These are phyloP conservation scores for Coemansia linderi DNA, from an alignment of 371 early-diverging fungal species.

Conservation along the genomic window DNA sequence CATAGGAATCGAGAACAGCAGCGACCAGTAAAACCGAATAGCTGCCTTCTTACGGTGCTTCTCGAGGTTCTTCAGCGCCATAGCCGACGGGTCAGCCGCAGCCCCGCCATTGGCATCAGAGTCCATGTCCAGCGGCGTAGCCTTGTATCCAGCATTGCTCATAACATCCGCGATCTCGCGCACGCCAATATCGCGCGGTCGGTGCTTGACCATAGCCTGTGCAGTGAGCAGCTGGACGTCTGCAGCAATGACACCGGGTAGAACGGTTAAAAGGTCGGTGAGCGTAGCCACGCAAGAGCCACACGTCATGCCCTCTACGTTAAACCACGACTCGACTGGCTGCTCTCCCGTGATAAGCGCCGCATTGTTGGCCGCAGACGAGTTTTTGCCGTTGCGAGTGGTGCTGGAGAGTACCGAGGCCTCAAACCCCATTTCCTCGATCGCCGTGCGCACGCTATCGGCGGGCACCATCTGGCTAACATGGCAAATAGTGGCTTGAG, in stretches of 20 bases:
- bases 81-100: slow-evolving; percentile 77
- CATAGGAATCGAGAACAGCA: slow-evolving; percentile 77
- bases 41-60: slow-evolving; percentile 64
- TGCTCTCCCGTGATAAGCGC: slow-evolving; percentile 46
- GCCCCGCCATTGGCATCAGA: slow-evolving; percentile 42
- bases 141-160: slow-evolving; percentile 79
- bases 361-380: background rate
- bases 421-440: slow-evolving; percentile 85
- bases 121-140: slow-evolving; percentile 64
- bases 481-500: slow-evolving; percentile 69
- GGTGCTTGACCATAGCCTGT: slow-evolving; percentile 69
- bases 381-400: background rate
- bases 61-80: slow-evolving; percentile 77
- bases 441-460: slow-evolving; percentile 70
- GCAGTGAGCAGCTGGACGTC: slow-evolving; percentile 70
- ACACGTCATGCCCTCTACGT: slow-evolving; percentile 88
- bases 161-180: slow-evolving; percentile 78
- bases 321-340: slow-evolving; percentile 61
- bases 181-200: slow-evolving; percentile 65
- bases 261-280: slow-evolving; percentile 19
- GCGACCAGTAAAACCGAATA: slow-evolving; percentile 58
- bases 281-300: slow-evolving; percentile 77
- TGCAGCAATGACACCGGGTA: slow-evolving; percentile 26
- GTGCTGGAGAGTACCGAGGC: slow-evolving; percentile 62
- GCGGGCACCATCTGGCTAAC: slow-evolving; percentile 62